Percentiles rank a stretch among this genome's conserved stretches.
These are phyloP conservation scores for Naematelia aurantialba DNA, from an alignment of 768 basidiomycete genomes.

Conservation along the genomic window DNA sequence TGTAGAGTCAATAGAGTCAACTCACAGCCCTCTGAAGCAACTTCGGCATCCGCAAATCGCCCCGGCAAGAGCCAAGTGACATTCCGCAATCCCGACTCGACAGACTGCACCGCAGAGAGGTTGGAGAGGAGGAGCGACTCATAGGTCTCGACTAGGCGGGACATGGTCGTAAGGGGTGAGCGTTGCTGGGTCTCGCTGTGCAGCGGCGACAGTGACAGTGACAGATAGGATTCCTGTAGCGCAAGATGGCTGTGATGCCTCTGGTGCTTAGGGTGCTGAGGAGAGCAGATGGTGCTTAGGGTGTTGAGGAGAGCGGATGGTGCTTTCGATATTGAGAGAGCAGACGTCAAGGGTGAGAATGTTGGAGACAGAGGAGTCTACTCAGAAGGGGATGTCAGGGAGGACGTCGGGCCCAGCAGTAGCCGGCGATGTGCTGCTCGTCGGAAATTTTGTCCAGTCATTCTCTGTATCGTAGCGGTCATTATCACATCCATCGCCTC, in stretches of 20 bases:
- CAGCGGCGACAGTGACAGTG: too few relatives aligned
- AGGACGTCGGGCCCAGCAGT: too few relatives aligned
- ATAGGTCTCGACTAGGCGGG: conserved; percentile 53
- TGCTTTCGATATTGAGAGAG: too few relatives aligned
- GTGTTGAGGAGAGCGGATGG: too few relatives aligned
- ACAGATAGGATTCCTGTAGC: too few relatives aligned
- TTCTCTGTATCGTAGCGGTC: not conserved
- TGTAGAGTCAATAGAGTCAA: conserved; percentile 35
- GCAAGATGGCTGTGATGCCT: too few relatives aligned
- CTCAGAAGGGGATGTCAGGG: not conserved
- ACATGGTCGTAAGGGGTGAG: too few relatives aligned
- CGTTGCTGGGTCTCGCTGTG: too few relatives aligned
- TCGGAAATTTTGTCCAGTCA: not conserved
- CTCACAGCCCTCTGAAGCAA: conserved; percentile 90
- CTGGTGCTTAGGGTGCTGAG: too few relatives aligned
- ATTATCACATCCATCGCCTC: not conserved
- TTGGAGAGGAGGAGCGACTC: conserved; percentile 80
- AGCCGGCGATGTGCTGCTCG: too few relatives aligned
- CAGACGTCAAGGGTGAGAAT: too few relatives aligned
- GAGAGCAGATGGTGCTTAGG: too few relatives aligned
- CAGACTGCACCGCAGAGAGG: conserved; percentile 73
- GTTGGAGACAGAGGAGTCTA: not conserved
- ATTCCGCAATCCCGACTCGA: conserved; percentile 83
- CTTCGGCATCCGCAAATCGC: conserved; percentile 93
- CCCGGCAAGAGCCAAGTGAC: conserved; percentile 95